phyloP scores from a whole-genome alignment of 1,284 basidiomycete species.

The Rhodotorula sp. region DNA sequence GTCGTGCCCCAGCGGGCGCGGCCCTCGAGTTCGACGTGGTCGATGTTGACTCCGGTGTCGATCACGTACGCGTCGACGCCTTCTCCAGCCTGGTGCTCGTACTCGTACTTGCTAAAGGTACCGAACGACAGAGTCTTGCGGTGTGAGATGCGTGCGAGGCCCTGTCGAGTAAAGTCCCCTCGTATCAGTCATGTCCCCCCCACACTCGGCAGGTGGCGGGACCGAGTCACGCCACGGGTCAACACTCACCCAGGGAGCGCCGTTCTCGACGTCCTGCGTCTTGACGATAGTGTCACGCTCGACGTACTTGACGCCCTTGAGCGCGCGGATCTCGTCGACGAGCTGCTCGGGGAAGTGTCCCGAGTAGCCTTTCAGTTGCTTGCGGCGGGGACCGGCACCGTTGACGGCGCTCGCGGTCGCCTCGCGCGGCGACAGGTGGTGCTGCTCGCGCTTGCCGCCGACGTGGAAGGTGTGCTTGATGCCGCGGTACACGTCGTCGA shows the following conservation, averaged over 20 bases:
- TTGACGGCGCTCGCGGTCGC: too few species aligned
- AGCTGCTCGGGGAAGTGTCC: conserved; percentile 76
- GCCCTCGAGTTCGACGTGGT: conserved; percentile 83
- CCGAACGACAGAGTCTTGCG: conserved; percentile 70
- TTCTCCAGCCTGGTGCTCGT: conserved; percentile 71
- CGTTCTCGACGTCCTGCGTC: conserved; percentile 59
- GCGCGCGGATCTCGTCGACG: conserved; percentile 73
- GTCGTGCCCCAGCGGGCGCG: conserved; percentile 81
- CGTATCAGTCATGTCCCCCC: neutral
- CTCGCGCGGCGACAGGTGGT: neutral
- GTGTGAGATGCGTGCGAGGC: conserved; percentile 94
- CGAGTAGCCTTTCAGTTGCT: conserved; percentile 70
- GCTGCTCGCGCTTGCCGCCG: conserved; percentile 47
- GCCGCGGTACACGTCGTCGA: conserved; percentile 52
- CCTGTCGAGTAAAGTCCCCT: conserved; percentile 55
- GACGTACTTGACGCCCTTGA: conserved; percentile 90
- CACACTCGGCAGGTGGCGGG: neutral
- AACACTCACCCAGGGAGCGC: conserved; percentile 82
- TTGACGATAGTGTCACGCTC: conserved; percentile 89
- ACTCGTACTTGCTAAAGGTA: conserved; percentile 86
- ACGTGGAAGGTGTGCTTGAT: conserved; percentile 70
- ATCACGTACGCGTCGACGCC: conserved; percentile 81
- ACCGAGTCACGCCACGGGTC: neutral
- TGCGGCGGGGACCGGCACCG: conserved; percentile 13
- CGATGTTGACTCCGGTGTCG: conserved; percentile 75